phyloP scores from a whole-genome alignment of 75 land plant genomes.

The Pinus taeda region DNA sequence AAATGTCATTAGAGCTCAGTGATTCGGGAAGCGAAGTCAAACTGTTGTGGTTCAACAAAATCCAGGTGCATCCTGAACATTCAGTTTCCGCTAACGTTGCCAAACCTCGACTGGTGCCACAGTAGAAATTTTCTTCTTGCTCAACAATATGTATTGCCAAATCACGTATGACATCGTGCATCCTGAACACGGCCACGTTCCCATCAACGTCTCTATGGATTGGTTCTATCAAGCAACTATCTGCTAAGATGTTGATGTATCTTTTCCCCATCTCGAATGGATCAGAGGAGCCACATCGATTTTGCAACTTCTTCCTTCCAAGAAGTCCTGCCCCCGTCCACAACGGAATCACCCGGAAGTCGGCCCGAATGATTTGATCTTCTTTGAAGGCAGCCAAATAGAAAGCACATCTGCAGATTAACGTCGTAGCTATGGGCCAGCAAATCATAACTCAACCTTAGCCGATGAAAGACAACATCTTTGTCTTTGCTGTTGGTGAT shows the following conservation, averaged over 20 bases:
- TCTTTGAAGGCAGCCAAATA: neutral
- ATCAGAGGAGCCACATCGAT: neutral
- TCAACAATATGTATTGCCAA: neutral
- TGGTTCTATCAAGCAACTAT: neutral
- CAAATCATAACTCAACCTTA: neutral
- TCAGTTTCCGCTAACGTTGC: neutral
- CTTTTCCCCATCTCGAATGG: neutral
- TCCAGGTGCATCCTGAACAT: neutral
- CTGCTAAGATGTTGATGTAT: neutral
- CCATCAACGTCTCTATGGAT: neutral
- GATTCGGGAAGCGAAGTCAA: neutral
- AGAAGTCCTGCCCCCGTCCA: neutral
- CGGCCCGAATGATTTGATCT: neutral
- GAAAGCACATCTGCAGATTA: neutral
- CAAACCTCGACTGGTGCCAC: neutral
- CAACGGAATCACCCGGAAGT: neutral
- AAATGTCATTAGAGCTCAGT: neutral
- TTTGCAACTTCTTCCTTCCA: neutral
- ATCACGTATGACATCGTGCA: neutral
- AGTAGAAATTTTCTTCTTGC: neutral
- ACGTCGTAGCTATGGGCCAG: neutral
- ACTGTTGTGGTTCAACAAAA: neutral
- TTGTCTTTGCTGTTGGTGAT: no score
- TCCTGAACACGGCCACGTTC: neutral
- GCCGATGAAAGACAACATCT: neutral